Base-by-base conservation (phyloP, 352 stramenopile genomes). In the Phytophthora idaei region DNA sequence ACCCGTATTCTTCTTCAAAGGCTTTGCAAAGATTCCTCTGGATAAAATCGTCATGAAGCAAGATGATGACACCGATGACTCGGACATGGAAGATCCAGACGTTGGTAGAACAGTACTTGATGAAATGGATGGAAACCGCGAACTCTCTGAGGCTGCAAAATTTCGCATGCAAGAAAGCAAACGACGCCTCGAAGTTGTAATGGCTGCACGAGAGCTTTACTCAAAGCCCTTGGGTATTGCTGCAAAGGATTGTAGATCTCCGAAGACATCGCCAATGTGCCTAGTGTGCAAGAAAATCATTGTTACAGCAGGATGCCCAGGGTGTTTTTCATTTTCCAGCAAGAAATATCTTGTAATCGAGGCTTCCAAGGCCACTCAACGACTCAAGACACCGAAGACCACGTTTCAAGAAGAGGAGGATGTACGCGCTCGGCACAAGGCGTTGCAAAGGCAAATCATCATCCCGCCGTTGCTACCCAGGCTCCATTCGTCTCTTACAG, bases 1-100 rank as follows among this genome's bases (percentile, higher is more conserved):
- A 9, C 87, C 87, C 3, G 69, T 91, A 8, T 93, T 94, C 60
- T 90, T 94, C 57, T 62, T 71, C 31, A 55, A 76, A 11, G 71
- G 52, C 4, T 93, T 91, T 64, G 31, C 57, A 14, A 94, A 94
- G 34, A 80, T 88, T 15, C 69, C 77, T 1, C 56, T 93, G 31
- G 77, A 89, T 37, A 69, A 75, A 48, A 64, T 90, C 11, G 46
- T 71, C 8, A 78, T 83, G 10, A 68, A 75, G 28, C 68, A 75
- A 34, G 75, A 86, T 12, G 67, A 69, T 17, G 64, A 78, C 9
- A 55, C 68, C 17, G 42, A 60, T 28, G 71, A 73, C 8, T 76
- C 80, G 12, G 63, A 71, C 3, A 29, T 37, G 9, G 61, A 81
- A 48, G 69, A 78, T 54, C 31, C 61, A 69, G 41, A 65, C 8